phyloP scores from a whole-genome alignment of 192 early-diverging fungal species.

The Coemansia umbellata region DNA sequence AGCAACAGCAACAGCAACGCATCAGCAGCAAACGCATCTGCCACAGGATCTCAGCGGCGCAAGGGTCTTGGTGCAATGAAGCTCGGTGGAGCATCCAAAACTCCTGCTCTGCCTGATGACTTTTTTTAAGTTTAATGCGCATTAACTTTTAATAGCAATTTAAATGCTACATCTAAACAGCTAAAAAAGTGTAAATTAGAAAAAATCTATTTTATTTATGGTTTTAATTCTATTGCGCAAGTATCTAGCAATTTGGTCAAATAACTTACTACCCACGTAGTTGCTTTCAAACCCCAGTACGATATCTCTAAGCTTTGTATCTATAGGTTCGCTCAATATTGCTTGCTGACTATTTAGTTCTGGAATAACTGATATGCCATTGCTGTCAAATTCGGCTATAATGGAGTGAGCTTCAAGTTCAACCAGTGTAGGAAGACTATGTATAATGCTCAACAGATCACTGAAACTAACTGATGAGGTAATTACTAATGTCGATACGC shows the following conservation, averaged over 20 bases:
- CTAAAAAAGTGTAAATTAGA: not conserved
- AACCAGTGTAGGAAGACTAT: not conserved
- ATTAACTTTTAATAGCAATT: too few species aligned
- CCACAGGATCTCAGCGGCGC: constrained; percentile 13
- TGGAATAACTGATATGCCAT: too few species aligned
- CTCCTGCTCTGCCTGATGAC: constrained; percentile 8
- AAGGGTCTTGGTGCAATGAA: constrained; percentile 48
- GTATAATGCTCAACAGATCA: not conserved
- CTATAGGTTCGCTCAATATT: too few species aligned
- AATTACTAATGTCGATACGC: not conserved
- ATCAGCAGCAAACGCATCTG: not conserved
- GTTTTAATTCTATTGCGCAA: not conserved
- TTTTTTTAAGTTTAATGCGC: constrained; percentile 4
- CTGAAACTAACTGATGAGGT: not conserved
- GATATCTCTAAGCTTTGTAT: too few species aligned
- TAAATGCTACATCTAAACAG: not conserved
- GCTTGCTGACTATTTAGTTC: too few species aligned
- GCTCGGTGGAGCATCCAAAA: constrained; percentile 31
- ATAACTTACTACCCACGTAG: not conserved
- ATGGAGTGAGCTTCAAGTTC: not conserved
- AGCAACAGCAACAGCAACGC: not conserved
- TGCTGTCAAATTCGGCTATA: not conserved
- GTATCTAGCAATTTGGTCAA: not conserved
- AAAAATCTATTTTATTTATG: not conserved
- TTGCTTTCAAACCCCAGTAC: not conserved